Evolutionary conservation across 208 protist species (phyloP), one percentile per base, ranked within the genome.

Genomic region (Crithidia expoeki): DNA sequence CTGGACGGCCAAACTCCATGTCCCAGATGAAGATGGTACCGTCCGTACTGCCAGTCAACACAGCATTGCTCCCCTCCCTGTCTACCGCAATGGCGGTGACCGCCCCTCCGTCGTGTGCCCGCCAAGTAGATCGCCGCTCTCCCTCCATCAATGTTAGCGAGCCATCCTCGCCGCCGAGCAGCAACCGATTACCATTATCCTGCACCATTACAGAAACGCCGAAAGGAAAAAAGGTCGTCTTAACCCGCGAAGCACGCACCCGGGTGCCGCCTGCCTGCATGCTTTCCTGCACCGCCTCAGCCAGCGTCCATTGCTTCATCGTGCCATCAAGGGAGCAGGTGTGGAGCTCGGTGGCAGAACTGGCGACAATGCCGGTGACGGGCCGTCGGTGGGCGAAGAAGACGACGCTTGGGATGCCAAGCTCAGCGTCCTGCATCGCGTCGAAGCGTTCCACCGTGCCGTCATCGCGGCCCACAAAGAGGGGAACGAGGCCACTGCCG

Each of bases 311-410:
- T 66, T 85, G 76, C 61, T 84, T 79, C 34, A 95, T 46, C 4
- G 80, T 91, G 42, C 90, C 90, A 52, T 95, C 90, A 30, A 93
- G 70, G 0, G 87, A 89, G 75, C 85, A 90, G 25, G 76, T 88
- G 66, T 79, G 83, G 12, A 93, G 52, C 61, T 91, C 83, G 23
- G 85, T 72, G 0, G 80, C 11, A 2, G 76, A 77, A 17, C 69
- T 42, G 38, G 75, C 86, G 7, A 85, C 61, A 34, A 95, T 79
- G 28, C 50, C 76, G 6, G 90, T 93, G 52, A 95, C 87, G 16
- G 85, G 71, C 27, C 76, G 77, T 4, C 63, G 68, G 68, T 95
- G 90, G 4, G 87, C 90, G 62, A 79, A 84, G 27, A 93, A 80
- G 19, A 71, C 79, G 28, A 84, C 36, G 4, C 72, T 66, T 19